Base-by-base conservation (phyloP, 2,329 filamentous ascomycete genomes). In the Tolypocladium guangdongense region DNA sequence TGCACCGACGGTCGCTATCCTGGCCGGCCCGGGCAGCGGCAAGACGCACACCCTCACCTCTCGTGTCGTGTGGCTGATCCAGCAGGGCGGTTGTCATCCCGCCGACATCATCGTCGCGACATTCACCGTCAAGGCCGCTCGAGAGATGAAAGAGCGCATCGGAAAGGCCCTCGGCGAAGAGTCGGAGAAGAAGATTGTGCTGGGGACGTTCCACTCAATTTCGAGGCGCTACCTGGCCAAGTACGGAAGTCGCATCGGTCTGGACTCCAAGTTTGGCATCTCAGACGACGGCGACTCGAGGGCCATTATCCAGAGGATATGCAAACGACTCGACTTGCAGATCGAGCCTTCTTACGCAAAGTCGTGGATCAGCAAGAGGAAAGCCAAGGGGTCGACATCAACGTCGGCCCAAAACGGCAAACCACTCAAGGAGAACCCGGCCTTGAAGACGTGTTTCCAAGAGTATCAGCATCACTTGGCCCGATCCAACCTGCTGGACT, bases 41-140 rank as follows among this genome's bases (percentile, higher is more conserved):
- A 97, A 99, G 71, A 99, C 92, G 16, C 95, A 96, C 69, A 97
- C 93, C 0, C 77, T 99, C 52, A 96, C 91, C 0, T 89, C 91
- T 46, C 87, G 93, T 57, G 90, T 96, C 54, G 91, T 91, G 61
- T 95, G 92, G 77, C 82, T 96, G 33, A 80, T 96, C 52, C 81
- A 85, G 50, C 77, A 87, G 62, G 74, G 82, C 60, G 82, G 84
- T 43, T 81, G 89, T 61, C 80, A 82, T 54, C 92, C 92, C 63
- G 83, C 87, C 72, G 90, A 96, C 71, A 84, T 97, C 62, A 84
- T 99, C 55, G 92, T 96, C 55, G 93, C 92, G 57, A 97, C 92
- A 0, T 99, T 99, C 66, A 99, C 93, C 2, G 90, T 96, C 67
- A 97, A 97, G 68, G 91, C 93, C 1, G 89, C 91, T 20, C 81